Evolutionary conservation across 2,329 filamentous ascomycete genomes (phyloP).

Genomic region (Stemphylium vesicarium): DNA sequence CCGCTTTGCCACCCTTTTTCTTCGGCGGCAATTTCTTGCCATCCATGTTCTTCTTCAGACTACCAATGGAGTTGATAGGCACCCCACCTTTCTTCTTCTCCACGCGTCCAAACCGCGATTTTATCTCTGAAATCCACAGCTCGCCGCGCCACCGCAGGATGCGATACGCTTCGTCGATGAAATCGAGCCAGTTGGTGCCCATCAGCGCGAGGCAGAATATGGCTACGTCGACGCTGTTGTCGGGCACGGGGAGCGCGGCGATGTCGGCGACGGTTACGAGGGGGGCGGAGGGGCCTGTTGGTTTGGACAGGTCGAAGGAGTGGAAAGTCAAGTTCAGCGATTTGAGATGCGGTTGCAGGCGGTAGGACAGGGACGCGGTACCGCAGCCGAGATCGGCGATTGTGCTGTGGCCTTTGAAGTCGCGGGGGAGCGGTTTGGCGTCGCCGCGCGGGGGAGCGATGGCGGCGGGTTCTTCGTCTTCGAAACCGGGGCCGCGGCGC

Average conservation of each 20-base stretch:
- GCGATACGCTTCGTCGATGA: constrained; percentile 94
- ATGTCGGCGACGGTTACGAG: constrained; percentile 91
- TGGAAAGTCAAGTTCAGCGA: constrained; percentile 75
- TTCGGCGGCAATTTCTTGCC: constrained; percentile 24
- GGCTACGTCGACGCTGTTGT: constrained; percentile 80
- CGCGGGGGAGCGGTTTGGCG: constrained; percentile 69
- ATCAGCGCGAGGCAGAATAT: constrained; percentile 97
- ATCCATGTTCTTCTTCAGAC: constrained; percentile 32
- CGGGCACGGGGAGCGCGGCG: constrained; percentile 75
- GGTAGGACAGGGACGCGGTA: constrained; percentile 79
- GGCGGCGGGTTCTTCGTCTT: constrained; percentile 12
- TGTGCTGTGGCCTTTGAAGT: constrained; percentile 69
- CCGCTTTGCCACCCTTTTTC: constrained; percentile 51
- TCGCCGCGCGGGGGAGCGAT: constrained; percentile 22
- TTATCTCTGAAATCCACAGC: constrained; percentile 97
- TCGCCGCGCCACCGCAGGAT: constrained; percentile 93
- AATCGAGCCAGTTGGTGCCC: constrained; percentile 98
- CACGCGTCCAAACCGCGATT: constrained; percentile 80
- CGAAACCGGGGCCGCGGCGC: constrained; percentile 15
- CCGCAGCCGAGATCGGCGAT: constrained; percentile 95
- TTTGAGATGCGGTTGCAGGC: constrained; percentile 67
- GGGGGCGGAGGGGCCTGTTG: constrained; percentile 71
- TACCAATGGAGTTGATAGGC: constrained; percentile 70
- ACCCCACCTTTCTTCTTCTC: constrained; percentile 56
- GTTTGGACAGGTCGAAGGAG: constrained; percentile 86